phyloP scores from a whole-genome alignment of 768 basidiomycete species.

The Tubosaeta brunneosetosa region DNA sequence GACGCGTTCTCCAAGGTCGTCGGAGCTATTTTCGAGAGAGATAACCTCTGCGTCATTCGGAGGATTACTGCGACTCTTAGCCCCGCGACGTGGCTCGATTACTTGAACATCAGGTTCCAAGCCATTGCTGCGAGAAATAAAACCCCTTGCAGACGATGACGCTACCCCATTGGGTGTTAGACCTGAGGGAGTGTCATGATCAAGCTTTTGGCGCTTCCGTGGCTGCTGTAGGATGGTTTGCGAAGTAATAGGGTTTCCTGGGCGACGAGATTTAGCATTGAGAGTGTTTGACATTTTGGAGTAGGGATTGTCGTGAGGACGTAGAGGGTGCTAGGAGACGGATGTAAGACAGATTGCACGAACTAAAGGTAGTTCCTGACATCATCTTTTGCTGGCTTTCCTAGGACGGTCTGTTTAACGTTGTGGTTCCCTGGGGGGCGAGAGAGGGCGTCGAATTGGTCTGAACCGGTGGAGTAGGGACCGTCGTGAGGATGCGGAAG shows the following conservation, averaged over 20 bases:
- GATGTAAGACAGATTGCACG: constrained; percentile 3
- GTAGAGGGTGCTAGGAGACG: constrained; percentile 6
- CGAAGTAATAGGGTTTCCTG: constrained; percentile 23
- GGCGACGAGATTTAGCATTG: no score
- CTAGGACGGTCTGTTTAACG: constrained; percentile 18
- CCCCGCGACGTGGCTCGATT: constrained; percentile 2
- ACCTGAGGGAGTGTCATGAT: neutral
- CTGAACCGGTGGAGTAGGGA: constrained; percentile 6
- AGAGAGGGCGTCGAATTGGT: neutral
- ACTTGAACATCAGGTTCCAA: constrained; percentile 24
- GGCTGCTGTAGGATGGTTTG: constrained; percentile 19
- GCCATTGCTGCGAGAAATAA: neutral
- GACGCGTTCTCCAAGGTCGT: constrained; percentile 24
- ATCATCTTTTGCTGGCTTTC: neutral
- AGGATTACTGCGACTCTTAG: neutral
- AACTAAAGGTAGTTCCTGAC: constrained; percentile 5
- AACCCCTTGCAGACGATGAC: neutral
- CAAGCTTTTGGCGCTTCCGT: constrained; percentile 24
- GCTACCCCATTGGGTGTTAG: constrained; percentile 1
- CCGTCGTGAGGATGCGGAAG: constrained; percentile 7
- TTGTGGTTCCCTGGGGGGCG: constrained; percentile 23
- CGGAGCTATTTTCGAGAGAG: constrained; percentile 12
- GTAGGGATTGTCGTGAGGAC: constrained; percentile 16
- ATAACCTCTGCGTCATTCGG: constrained; percentile 20
- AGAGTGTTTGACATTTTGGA: constrained; percentile 2